Percentiles rank a stretch among this genome's conserved stretches.
phyloP scores from a whole-genome alignment of 2,329 filamentous ascomycete species.

The Aspergillus pseudoglaucus region DNA sequence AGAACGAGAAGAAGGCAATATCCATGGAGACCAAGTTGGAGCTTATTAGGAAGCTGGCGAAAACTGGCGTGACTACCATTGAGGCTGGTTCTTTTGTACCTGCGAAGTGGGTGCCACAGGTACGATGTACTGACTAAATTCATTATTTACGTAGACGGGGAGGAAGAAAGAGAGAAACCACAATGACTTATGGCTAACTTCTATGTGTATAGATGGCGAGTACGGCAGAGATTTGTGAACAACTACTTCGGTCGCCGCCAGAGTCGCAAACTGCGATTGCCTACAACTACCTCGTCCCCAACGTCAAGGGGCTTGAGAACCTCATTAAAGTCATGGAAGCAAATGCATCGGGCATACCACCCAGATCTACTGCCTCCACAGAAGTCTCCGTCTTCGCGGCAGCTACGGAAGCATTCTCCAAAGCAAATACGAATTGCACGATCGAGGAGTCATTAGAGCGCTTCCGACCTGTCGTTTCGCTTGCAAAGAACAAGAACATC shows the following conservation, averaged over 20 bases:
- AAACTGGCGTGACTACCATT: constrained; percentile 45
- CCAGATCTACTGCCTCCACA: constrained; percentile 31
- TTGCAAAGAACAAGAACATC: constrained; percentile 50
- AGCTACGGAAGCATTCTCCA: constrained; percentile 59
- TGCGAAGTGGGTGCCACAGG: constrained; percentile 51
- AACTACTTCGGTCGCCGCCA: constrained; percentile 47
- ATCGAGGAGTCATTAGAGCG: constrained; percentile 56
- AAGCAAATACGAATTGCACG: constrained; percentile 60
- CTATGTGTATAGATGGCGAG: constrained; percentile 52
- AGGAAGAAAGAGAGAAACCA: neutral
- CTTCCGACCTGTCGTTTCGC: constrained; percentile 52
- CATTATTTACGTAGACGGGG: neutral
- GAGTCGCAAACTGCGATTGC: constrained; percentile 47
- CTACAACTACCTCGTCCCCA: constrained; percentile 62
- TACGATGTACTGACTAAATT: constrained; percentile 17
- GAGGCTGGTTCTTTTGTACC: constrained; percentile 50
- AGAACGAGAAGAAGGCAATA: constrained; percentile 48
- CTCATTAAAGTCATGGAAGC: constrained; percentile 49
- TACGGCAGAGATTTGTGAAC: constrained; percentile 54
- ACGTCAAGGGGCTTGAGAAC: constrained; percentile 55
- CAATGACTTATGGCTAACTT: neutral
- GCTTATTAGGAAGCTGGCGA: constrained; percentile 42
- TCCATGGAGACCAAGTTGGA: constrained; percentile 44
- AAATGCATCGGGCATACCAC: constrained; percentile 20
- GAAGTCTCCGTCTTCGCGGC: constrained; percentile 61